Conservation (phyloP, 192 early-diverging fungal species). For the Endogone sp. region DNA sequence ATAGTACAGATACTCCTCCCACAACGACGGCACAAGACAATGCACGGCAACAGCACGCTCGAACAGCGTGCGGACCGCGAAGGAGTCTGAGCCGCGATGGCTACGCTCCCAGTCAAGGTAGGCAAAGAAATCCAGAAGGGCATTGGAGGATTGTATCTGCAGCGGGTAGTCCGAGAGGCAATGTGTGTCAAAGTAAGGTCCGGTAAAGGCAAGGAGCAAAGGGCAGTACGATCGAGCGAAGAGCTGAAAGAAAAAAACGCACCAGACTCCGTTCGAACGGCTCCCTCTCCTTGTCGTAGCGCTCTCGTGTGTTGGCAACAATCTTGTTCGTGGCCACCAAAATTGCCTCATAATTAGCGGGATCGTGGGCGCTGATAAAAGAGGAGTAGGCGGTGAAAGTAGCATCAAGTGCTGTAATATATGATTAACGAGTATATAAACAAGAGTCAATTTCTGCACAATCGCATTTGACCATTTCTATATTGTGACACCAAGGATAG, state of each 20-base stretch:
- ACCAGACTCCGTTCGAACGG: conserved; percentile 53
- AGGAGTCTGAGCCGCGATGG: conserved; percentile 23
- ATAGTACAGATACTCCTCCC: conserved; percentile 65
- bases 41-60: conserved; percentile 62
- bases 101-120: conserved; percentile 52
- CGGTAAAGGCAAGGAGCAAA: too few relatives aligned
- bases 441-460: too few relatives aligned
- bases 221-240: too few relatives aligned
- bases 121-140: conserved; percentile 41
- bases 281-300: conserved; percentile 34
- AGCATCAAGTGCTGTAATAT: conserved; percentile 41
- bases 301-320: conserved; percentile 34
- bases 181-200: conserved; percentile 4
- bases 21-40: conserved; percentile 54
- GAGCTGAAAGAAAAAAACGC: conserved; percentile 7
- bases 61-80: conserved; percentile 45
- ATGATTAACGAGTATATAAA: conserved; percentile 13
- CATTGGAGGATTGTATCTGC: conserved; percentile 23
- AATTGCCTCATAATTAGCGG: conserved; percentile 47
- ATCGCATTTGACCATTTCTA: too few relatives aligned
- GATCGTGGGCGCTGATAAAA: conserved; percentile 53
- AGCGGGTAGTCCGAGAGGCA: too few relatives aligned
- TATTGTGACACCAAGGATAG: conserved; percentile 3
- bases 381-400: conserved; percentile 62
- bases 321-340: conserved; percentile 46